Evolutionary conservation across 257 asterid genomes (phyloP), one percentile per base, ranked within the genome.

Genomic region (Cinchona pubescens): DNA sequence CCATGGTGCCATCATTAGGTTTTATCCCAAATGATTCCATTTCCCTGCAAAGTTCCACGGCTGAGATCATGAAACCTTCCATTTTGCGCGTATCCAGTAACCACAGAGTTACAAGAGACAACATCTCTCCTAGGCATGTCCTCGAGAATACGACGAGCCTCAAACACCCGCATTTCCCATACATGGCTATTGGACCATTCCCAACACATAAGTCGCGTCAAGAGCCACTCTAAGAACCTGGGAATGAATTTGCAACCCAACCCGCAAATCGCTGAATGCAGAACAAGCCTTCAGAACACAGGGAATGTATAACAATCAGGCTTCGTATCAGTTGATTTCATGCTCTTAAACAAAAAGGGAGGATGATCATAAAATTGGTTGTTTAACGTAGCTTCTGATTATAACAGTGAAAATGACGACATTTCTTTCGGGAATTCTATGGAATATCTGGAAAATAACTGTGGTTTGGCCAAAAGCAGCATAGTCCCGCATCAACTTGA

Each of bases 231-330:
- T 90, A 67, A 86, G 58, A 62, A 90, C 91, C 27, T 85, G 83
- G 42, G 87, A 67, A 79, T 90, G 97, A 75, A 92, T 76, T 75
- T 90, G 99, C 84, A 83, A 16, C 21, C 97, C 97, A 25, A 82
- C 80, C 75, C 55, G 48, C 75, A 87, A 69, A 83, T 90, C 73
- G 35, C 49, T 78, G 32, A 86, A 86, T 3, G 82, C 86, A 15
- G 94, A 94, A 78, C 96, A 88, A 56, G 97, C 97, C 82, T 94
- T 94, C 40, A 94, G 83, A 74, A 89, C 83, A 75, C 97, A 92
- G 97, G 97, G 65, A 92, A 85, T 16, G 97, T 90, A 81, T 92
- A 94, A 60, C 86, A 90, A 81, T 92, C 99, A 16, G 97, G 90
- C 34, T 51, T 55, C 38, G 86, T 75, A 42, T 85, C 89, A 56